phyloP scores from a whole-genome alignment of 495 filamentous ascomycete genomes.

The Clohesyomyces aquaticus region DNA sequence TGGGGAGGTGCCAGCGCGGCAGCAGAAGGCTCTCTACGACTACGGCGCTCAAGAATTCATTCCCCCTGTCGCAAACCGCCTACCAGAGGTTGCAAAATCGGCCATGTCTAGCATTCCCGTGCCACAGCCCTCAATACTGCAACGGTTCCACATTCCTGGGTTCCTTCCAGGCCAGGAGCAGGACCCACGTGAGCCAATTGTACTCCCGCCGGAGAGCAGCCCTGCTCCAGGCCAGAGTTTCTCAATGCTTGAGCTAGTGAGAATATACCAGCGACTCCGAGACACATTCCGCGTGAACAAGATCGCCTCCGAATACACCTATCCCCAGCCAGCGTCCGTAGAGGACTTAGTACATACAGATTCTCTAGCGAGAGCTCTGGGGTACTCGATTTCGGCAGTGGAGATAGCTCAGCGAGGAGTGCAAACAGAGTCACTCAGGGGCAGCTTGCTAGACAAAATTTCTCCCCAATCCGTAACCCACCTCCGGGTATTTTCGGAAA shows the following conservation, averaged over 20 bases:
- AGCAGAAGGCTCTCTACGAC: constrained; percentile 58
- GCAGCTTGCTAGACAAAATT: constrained; percentile 81
- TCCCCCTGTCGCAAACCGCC: constrained; percentile 60
- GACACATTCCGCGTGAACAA: constrained; percentile 76
- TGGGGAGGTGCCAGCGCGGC: constrained; percentile 23
- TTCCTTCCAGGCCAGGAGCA: constrained; percentile 47
- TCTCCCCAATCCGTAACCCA: constrained; percentile 80
- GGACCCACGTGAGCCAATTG: constrained; percentile 35
- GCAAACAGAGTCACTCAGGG: constrained; percentile 68
- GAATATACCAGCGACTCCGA: constrained; percentile 77
- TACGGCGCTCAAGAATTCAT: constrained; percentile 67
- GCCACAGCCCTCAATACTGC: constrained; percentile 20
- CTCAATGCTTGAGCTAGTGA: constrained; percentile 64
- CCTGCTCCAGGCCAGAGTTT: constrained; percentile 8
- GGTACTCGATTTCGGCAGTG: constrained; percentile 83
- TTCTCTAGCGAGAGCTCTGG: constrained; percentile 72
- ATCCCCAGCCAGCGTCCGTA: constrained; percentile 41
- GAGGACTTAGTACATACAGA: constrained; percentile 67
- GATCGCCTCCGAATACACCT: constrained; percentile 58
- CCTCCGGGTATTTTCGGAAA: constrained; percentile 88
- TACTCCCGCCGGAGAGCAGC: constrained; percentile 26
- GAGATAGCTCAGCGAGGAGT: constrained; percentile 93
- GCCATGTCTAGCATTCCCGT: constrained; percentile 17
- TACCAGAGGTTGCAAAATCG: constrained; percentile 45
- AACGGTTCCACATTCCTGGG: constrained; percentile 55